A percentile compares a stretch with the other conserved stretches of the same genome.
These are phyloP conservation scores for Aspergillus eucalypticola DNA, from an alignment of 2,329 filamentous ascomycete species.

Conservation along the genomic window DNA sequence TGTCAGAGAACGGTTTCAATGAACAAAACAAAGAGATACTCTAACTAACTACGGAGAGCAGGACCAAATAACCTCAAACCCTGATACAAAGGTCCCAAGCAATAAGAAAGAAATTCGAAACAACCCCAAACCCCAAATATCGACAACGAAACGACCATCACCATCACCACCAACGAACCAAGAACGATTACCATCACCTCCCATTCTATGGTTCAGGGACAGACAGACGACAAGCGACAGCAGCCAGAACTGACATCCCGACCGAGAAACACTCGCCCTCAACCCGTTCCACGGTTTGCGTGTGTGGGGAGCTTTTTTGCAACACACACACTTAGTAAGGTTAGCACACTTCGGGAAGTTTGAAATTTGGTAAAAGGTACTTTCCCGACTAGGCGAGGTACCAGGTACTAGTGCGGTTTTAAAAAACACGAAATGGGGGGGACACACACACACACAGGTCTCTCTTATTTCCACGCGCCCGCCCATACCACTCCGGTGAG, in stretches of 20 bases:
- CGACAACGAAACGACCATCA: too few relatives aligned
- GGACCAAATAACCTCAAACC: too few relatives aligned
- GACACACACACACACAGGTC: background rate
- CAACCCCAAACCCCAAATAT: too few relatives aligned
- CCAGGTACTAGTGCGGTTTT: background rate
- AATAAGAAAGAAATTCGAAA: too few relatives aligned
- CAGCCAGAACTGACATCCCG: constrained; percentile 3
- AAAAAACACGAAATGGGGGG: background rate
- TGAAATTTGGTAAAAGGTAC: background rate
- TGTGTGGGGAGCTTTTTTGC: background rate
- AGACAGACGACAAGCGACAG: too few relatives aligned
- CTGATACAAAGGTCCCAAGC: too few relatives aligned
- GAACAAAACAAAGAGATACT: background rate
- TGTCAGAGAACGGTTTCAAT: constrained; percentile 6
- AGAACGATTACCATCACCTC: background rate
- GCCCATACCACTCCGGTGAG: too few relatives aligned
- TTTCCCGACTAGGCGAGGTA: constrained; percentile 4
- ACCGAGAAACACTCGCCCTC: background rate
- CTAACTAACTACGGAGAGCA: background rate
- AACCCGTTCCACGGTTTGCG: background rate
- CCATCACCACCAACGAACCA: background rate
- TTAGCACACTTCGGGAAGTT: background rate
- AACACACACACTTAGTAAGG: too few relatives aligned
- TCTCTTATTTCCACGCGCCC: background rate
- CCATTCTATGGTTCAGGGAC: constrained; percentile 4